phyloP scores from a whole-genome alignment of 1,284 basidiomycete species.

The Cutaneotrichosporon spelunceum region DNA sequence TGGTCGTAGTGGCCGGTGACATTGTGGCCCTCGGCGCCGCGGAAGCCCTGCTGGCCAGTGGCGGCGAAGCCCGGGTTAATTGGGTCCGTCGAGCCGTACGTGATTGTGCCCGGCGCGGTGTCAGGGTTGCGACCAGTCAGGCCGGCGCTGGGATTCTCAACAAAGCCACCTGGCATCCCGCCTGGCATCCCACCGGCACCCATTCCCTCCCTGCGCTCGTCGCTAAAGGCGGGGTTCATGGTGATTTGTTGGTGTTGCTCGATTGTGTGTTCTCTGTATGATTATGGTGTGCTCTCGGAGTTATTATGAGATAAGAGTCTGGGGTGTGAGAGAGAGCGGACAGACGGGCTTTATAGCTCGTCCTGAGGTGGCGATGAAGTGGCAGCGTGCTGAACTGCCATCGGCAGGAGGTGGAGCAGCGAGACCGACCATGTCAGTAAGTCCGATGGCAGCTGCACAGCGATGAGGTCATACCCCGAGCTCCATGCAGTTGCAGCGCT shows the following conservation, averaged over 20 bases:
- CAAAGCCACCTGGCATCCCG: not conserved
- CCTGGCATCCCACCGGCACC: conserved; percentile 5
- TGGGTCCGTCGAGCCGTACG: not conserved
- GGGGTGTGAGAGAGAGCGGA: too few relatives aligned
- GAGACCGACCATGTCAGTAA: too few relatives aligned
- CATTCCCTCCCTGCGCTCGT: not conserved
- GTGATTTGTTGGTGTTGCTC: not conserved
- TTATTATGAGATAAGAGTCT: not conserved
- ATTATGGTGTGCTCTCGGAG: not conserved
- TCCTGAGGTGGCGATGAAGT: too few relatives aligned
- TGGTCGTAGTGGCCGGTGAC: not conserved
- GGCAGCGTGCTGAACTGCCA: too few relatives aligned
- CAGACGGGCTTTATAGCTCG: too few relatives aligned
- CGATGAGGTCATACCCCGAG: too few relatives aligned
- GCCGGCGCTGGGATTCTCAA: not conserved
- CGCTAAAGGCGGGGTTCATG: conserved; percentile 3
- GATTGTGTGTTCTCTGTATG: not conserved
- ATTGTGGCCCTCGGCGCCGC: not conserved
- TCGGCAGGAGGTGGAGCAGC: too few relatives aligned
- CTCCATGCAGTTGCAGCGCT: too few relatives aligned
- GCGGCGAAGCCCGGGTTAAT: not conserved
- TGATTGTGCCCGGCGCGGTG: not conserved
- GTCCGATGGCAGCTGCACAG: too few relatives aligned
- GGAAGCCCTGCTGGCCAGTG: not conserved
- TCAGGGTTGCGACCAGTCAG: not conserved